phyloP scores from a whole-genome alignment of 75 land plant genomes.

The Pinus taeda region DNA sequence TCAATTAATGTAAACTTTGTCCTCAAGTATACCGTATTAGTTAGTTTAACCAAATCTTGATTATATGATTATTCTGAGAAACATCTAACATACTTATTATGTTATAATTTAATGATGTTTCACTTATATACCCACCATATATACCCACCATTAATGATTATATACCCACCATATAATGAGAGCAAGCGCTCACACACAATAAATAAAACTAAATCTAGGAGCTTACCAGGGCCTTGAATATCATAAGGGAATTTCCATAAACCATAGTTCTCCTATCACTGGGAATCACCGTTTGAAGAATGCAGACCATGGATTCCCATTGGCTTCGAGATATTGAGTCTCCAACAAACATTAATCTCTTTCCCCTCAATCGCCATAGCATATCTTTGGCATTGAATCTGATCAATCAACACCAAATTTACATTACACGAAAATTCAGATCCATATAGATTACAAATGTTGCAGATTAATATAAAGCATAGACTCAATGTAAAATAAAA shows the following conservation, averaged over 20 bases:
- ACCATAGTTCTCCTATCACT: constrained; percentile 34
- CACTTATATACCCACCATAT: constrained; percentile 10
- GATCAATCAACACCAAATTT: neutral
- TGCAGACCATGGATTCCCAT: constrained; percentile 56
- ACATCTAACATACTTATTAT: too few species aligned
- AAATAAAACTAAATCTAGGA: constrained; percentile 5
- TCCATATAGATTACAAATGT: too few species aligned
- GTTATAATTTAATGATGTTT: neutral
- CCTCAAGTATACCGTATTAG: too few species aligned
- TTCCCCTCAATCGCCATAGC: constrained; percentile 32
- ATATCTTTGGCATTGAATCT: constrained; percentile 47
- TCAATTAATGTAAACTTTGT: too few species aligned
- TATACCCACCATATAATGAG: neutral
- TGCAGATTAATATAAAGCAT: too few species aligned
- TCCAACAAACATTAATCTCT: constrained; percentile 53
- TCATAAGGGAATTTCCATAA: constrained; percentile 44
- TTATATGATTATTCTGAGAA: too few species aligned
- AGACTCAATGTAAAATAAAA: too few species aligned
- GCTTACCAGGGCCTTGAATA: constrained; percentile 43
- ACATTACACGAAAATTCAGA: too few species aligned
- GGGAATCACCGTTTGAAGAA: constrained; percentile 43
- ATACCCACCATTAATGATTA: too few species aligned
- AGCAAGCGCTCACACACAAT: neutral
- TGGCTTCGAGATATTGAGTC: constrained; percentile 54
- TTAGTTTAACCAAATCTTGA: too few species aligned